Evolutionary conservation across 192 early-diverging fungal genomes (phyloP).

Genomic region (Chytriomyces sp.): DNA sequence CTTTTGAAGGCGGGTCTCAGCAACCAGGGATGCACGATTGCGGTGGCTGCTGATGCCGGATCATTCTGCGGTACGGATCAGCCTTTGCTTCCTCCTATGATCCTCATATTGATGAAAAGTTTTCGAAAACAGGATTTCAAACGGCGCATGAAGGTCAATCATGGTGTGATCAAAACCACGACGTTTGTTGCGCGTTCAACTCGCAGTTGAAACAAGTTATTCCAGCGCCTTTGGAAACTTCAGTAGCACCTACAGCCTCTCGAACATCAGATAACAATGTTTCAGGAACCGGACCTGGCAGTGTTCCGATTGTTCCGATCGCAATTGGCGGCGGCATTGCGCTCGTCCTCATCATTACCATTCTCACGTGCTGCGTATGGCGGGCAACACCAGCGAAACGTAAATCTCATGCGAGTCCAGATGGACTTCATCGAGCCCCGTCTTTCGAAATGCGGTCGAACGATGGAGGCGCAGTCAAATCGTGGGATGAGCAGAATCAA

Average conservation of each 20-base stretch:
- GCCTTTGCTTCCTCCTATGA: neutral
- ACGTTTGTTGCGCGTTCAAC: slow-evolving; percentile 19
- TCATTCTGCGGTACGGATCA: slow-evolving; percentile 5
- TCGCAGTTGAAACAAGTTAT: slow-evolving; percentile 15
- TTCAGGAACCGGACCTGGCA: neutral
- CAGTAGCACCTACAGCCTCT: neutral
- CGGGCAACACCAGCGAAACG: neutral
- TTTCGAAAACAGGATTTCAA: neutral
- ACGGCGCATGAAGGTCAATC: neutral
- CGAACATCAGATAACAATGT: neutral
- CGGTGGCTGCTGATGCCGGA: slow-evolving; percentile 1
- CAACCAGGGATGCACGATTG: neutral
- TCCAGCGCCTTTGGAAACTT: neutral
- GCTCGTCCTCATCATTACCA: neutral
- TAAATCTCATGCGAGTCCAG: neutral
- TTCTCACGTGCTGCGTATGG: neutral
- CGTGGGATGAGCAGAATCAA: neutral
- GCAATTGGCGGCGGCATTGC: slow-evolving; percentile 19
- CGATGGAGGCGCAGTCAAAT: neutral
- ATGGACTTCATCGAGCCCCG: neutral
- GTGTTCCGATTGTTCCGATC: slow-evolving; percentile 3
- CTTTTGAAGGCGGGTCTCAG: neutral
- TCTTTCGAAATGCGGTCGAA: neutral
- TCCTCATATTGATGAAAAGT: neutral
- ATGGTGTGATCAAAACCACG: slow-evolving; percentile 9